phyloP scores from a whole-genome alignment of 305 asterid species.

The Fraxinus baroniana region DNA sequence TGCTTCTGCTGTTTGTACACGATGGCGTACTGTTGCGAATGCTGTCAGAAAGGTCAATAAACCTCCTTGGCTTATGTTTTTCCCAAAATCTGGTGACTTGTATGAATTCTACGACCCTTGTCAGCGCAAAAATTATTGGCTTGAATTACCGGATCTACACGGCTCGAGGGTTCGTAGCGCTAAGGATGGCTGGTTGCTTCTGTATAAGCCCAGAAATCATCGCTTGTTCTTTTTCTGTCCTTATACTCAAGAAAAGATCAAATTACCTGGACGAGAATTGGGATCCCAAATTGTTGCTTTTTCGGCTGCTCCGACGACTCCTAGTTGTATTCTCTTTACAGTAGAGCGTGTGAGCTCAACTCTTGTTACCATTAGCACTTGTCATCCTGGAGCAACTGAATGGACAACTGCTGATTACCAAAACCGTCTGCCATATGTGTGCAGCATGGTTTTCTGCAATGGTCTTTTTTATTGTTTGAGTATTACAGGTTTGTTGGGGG shows the following conservation, averaged over 20 bases:
- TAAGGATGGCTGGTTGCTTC: conserved; percentile 79
- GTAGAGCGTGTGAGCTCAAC: conserved; percentile 59
- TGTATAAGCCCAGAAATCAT: conserved; percentile 51
- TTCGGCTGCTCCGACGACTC: conserved; percentile 69
- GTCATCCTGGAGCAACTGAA: conserved; percentile 61
- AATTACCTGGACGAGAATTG: conserved; percentile 56
- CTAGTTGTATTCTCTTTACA: conserved; percentile 63
- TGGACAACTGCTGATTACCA: conserved; percentile 61
- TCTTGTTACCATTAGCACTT: conserved; percentile 59
- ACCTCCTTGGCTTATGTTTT: conserved; percentile 80
- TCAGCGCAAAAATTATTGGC: no score
- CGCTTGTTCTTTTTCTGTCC: conserved; percentile 53
- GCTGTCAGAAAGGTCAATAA: conserved; percentile 62
- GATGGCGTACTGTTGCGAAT: conserved; percentile 58
- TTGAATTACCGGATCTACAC: conserved; percentile 42
- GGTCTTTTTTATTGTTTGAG: no score
- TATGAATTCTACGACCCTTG: no score
- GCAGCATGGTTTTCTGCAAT: conserved; percentile 51
- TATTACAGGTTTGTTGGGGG: no score
- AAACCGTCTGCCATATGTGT: conserved; percentile 56
- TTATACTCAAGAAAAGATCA: conserved; percentile 21
- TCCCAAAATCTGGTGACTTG: conserved; percentile 36
- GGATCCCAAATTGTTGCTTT: conserved; percentile 68
- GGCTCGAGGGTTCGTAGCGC: conserved; percentile 64
- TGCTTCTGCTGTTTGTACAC: conserved; percentile 76